A percentile compares a stretch with the other conserved stretches of the same genome.
These are phyloP conservation scores for Wickerhamomyces pijperi DNA, from an alignment of 805 yeast genomes.

Conservation along the genomic window DNA sequence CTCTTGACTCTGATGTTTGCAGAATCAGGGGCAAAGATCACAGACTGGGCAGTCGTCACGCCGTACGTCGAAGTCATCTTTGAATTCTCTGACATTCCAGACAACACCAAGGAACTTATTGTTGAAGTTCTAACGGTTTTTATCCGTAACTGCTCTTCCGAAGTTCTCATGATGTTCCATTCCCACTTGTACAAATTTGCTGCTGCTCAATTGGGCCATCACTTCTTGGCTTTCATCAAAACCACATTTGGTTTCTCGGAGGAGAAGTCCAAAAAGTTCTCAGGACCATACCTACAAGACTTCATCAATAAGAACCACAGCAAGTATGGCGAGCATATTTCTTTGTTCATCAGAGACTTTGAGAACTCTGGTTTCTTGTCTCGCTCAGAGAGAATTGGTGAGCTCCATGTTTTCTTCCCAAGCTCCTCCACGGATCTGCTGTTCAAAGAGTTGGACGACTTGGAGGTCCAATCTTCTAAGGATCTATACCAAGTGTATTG, in stretches of 20 bases:
- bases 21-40: constrained; percentile 58
- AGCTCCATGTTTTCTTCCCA: constrained; percentile 10
- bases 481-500: constrained; percentile 35
- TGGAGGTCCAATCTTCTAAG: constrained; percentile 2
- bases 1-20: constrained; percentile 44
- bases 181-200: constrained; percentile 30
- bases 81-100: background rate
- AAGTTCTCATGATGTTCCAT: constrained; percentile 36
- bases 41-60: constrained; percentile 33
- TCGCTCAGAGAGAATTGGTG: constrained; percentile 5
- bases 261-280: constrained; percentile 32
- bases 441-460: constrained; percentile 3
- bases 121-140: constrained; percentile 37
- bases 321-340: constrained; percentile 23
- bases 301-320: constrained; percentile 35
- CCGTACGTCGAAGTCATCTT: constrained; percentile 13
- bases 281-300: constrained; percentile 36
- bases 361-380: constrained; percentile 17
- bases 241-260: constrained; percentile 29
- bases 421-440: constrained; percentile 5
- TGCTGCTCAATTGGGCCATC: constrained; percentile 18
- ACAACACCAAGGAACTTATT: constrained; percentile 13
- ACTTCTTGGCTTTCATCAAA: constrained; percentile 37
- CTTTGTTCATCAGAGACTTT: constrained; percentile 31
- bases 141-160: constrained; percentile 44